These are phyloP conservation scores for Zizania latifolia DNA, from an alignment of 176 grass and related monocot species.

Conservation along the genomic window DNA sequence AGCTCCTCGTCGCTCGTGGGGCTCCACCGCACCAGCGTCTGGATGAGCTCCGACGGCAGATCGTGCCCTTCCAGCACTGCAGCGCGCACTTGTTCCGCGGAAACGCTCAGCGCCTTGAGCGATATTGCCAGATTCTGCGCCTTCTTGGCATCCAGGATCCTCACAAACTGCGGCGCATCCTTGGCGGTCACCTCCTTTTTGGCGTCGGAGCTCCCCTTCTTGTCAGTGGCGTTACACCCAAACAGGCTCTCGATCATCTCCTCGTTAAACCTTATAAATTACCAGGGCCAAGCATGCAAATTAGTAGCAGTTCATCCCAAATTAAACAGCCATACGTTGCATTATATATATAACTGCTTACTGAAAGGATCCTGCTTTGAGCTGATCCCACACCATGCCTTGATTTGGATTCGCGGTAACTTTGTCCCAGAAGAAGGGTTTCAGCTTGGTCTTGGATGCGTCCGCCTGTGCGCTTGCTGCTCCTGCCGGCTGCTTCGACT, in stretches of 20 bases:
- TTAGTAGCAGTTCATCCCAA: no score
- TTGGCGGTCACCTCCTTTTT: constrained; percentile 47
- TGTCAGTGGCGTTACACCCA: constrained; percentile 40
- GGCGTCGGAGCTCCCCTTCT: constrained; percentile 34
- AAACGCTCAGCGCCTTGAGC: constrained; percentile 73
- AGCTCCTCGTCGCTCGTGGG: constrained; percentile 77
- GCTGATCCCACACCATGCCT: constrained; percentile 83
- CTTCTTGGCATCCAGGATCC: constrained; percentile 77
- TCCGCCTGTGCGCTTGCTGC: background rate
- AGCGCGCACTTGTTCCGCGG: constrained; percentile 48
- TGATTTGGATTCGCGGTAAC: constrained; percentile 75
- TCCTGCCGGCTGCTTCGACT: background rate
- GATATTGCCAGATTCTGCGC: constrained; percentile 87
- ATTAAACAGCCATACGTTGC: no score
- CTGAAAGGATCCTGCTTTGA: constrained; percentile 94
- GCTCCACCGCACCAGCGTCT: constrained; percentile 67
- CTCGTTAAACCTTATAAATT: constrained; percentile 97
- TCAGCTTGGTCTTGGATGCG: constrained; percentile 66
- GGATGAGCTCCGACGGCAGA: constrained; percentile 61
- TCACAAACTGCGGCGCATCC: constrained; percentile 38
- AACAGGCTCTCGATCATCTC: constrained; percentile 87
- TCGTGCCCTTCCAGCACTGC: constrained; percentile 77
- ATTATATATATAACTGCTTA: constrained; percentile 23
- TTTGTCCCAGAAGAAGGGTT: constrained; percentile 99
- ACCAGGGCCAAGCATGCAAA: no score